These are phyloP conservation scores for Calocybe gambosa DNA, from an alignment of 1,284 basidiomycete species.

Conservation along the genomic window DNA sequence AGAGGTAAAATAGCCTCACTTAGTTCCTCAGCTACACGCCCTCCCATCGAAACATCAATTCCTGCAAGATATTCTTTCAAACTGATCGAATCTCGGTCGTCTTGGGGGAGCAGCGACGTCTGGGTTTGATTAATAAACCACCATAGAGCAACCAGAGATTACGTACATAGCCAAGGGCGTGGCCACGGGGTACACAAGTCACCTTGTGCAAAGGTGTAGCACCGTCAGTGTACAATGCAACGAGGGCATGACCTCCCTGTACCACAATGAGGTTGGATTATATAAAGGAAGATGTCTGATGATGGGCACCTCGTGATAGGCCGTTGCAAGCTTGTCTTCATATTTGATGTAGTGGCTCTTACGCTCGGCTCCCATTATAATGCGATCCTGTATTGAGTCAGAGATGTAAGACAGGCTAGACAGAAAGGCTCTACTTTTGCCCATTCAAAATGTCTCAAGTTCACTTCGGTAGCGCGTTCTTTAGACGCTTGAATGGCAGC, in stretches of 20 bases:
- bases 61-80: constrained; percentile 68
- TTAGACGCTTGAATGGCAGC: constrained; percentile 91
- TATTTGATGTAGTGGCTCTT: constrained; percentile 84
- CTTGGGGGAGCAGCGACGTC: constrained; percentile 85
- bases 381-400: constrained; percentile 66
- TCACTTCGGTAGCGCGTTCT: constrained; percentile 68
- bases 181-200: constrained; percentile 91
- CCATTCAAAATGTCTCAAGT: constrained; percentile 90
- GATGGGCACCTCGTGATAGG: constrained; percentile 79
- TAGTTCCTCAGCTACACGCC: constrained; percentile 89
- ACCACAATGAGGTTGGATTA: constrained; percentile 1
- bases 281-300: background rate
- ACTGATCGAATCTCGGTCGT: constrained; percentile 71
- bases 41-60: constrained; percentile 90
- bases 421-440: constrained; percentile 58
- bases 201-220: constrained; percentile 96
- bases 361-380: constrained; percentile 92
- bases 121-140: constrained; percentile 23
- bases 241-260: constrained; percentile 87
- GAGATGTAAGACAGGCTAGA: background rate
- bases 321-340: constrained; percentile 81
- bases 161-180: constrained; percentile 82
- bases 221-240: constrained; percentile 86
- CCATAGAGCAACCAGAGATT: constrained; percentile 6
- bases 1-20: constrained; percentile 37